Evolutionary conservation across 2,329 filamentous ascomycete genomes (phyloP), one percentile per base, ranked within the genome.

Genomic region (Penicillium freii): DNA sequence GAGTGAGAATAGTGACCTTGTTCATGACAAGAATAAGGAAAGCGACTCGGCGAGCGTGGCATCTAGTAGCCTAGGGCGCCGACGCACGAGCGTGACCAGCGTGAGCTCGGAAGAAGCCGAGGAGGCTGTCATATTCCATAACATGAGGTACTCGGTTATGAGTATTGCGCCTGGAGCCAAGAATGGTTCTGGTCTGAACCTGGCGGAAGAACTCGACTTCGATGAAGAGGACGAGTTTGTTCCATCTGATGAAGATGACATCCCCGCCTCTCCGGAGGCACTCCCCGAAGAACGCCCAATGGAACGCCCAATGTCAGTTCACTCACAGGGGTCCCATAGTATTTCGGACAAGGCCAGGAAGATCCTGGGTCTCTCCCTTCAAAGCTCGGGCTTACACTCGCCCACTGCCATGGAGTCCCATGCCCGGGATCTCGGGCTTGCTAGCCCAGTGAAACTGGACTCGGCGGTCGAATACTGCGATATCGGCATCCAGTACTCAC

Each of bases 171-270:
- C 81, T 57, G 82, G 81, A 10, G 75, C 78, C 21, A 88, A 87
- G 69, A 69, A 78, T 4, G 86, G 85, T 27, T 65, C 64, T 8
- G 89, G 88, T 1, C 75, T 91, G 58, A 96, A 89, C 61, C 81
- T 99, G 40, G 94, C 94, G 0, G 92, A 97, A 66, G 94, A 99
- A 76, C 82, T 99, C 54, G 87, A 90, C 60, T 89, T 96, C 60
- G 90, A 92, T 56, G 89, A 90, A 59, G 90, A 93, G 55, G 90
- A 92, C 33, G 80, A 80, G 45, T 65, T 79, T 51, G 78, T 78
- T 38, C 81, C 84, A 43, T 83, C 89, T 61, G 88, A 87, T 44
- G 88, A 91, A 49, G 83, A 87, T 44, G 88, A 91, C 49, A 87
- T 87, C 1, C 84, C 86, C 38, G 83, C 69, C 5, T 78, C 76